These are phyloP conservation scores for Seiridium unicorne DNA, from an alignment of 2,329 filamentous ascomycete genomes.

Conservation along the genomic window DNA sequence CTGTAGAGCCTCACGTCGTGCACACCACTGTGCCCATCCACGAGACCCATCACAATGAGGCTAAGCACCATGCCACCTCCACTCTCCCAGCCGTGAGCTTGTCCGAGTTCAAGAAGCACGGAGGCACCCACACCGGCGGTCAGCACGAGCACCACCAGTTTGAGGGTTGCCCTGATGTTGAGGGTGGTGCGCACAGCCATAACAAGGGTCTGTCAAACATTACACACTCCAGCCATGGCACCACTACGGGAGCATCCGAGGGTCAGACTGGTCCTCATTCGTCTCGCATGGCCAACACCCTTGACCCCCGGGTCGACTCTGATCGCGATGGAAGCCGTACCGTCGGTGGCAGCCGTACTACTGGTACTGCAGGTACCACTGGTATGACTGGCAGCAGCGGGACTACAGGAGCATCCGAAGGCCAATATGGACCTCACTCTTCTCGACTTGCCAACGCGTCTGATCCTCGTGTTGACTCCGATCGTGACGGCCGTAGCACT, in stretches of 20 bases:
- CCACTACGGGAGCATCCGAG: not conserved
- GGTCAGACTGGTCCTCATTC: not conserved
- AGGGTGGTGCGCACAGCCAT: conserved; percentile 26
- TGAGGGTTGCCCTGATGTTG: conserved; percentile 57
- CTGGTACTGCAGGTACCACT: not conserved
- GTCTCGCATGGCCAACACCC: not conserved
- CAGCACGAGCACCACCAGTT: conserved; percentile 59
- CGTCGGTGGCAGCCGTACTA: not conserved
- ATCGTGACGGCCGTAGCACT: conserved; percentile 27
- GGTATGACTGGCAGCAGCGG: not conserved
- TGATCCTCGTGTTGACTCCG: conserved; percentile 31
- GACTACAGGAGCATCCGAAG: not conserved
- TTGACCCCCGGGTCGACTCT: not conserved
- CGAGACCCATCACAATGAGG: conserved; percentile 66
- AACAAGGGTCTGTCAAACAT: not conserved
- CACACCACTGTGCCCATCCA: conserved; percentile 73
- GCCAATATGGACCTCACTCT: conserved; percentile 26
- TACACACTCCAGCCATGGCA: not conserved
- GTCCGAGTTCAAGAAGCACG: conserved; percentile 57
- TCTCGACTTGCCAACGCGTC: conserved; percentile 23
- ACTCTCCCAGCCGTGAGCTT: conserved; percentile 63
- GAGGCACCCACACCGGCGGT: conserved; percentile 52
- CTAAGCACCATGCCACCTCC: conserved; percentile 65
- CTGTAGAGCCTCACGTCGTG: conserved; percentile 63
- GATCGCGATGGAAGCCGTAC: not conserved